Conservation (phyloP, 1,284 basidiomycete genomes). For the Austroboletus rostrupii region DNA sequence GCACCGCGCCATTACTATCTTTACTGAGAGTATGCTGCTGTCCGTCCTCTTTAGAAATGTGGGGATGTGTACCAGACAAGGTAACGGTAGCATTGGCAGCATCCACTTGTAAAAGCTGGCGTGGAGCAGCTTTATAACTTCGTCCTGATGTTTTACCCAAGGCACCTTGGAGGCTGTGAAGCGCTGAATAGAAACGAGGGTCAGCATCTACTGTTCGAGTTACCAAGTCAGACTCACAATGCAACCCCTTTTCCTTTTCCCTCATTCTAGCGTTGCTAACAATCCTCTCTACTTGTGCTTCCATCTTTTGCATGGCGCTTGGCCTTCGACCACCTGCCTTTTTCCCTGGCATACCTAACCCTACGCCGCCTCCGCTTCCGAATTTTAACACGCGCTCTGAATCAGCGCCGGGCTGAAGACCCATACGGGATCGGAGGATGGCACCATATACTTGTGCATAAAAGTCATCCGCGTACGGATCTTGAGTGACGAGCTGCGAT, state of each 20-base stretch:
- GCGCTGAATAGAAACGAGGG: conserved; percentile 37
- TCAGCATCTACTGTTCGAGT: conserved; percentile 6
- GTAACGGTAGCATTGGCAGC: conserved; percentile 46
- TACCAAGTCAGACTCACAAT: conserved; percentile 45
- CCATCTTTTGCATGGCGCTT: conserved; percentile 96
- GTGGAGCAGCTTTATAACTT: conserved; percentile 92
- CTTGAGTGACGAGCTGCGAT: conserved; percentile 92
- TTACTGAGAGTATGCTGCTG: conserved; percentile 27
- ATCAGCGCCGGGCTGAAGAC: conserved; percentile 50
- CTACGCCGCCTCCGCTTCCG: conserved; percentile 79
- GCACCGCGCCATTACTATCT: conserved; percentile 52
- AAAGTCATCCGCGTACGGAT: conserved; percentile 97
- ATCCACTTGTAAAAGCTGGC: conserved; percentile 90
- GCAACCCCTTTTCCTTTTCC: conserved; percentile 74
- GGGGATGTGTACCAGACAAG: conserved; percentile 50
- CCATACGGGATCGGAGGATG: conserved; percentile 72
- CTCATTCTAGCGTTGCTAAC: conserved; percentile 88
- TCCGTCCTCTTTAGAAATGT: conserved; percentile 53
- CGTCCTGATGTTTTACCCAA: conserved; percentile 90
- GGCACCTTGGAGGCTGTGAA: conserved; percentile 89
- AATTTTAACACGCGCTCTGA: conserved; percentile 82
- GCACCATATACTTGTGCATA: conserved; percentile 96
- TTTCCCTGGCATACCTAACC: conserved; percentile 50
- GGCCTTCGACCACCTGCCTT: conserved; percentile 71
- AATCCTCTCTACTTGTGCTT: conserved; percentile 94